Base-by-base conservation (phyloP, 495 filamentous ascomycete genomes). In the Lasiosphaeriaceae sp. region DNA sequence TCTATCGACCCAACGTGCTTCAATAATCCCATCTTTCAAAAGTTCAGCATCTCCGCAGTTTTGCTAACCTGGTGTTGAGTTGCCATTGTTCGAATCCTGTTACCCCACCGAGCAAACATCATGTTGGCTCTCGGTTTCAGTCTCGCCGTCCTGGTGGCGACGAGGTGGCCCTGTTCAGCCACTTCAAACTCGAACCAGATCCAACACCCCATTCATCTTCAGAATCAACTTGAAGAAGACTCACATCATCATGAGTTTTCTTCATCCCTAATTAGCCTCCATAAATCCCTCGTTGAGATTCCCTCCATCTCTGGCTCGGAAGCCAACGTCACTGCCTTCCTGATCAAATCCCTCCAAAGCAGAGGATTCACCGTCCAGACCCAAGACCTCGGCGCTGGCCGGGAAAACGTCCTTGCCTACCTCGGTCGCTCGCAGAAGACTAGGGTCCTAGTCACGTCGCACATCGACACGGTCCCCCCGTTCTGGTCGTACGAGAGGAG, bases 401-500 rank as follows among this genome's bases (percentile, higher is more conserved):
- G 35, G 87, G 44, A 82, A 9, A 96, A 97, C 66, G 76, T 97
- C 57, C 80, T 92, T 37, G 93, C 93, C 21, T 92, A 89, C 73
- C 77, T 83, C 0, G 79, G 83, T 7, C 17, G 2, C n/a, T 12
- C 37, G 43, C 11, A 75, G 11, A 71, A 77, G 3, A 47, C 90
- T 0, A 76, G 80, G 39, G 77, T 89, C 4, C 82, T 97, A 21
- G 71, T 96, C 2, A 82, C 87, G 11, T 87, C 83, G 54, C 91
- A 96, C 64, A 83, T 86, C 57, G 85, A 88, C 61, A 81, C 79
- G 4, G 85, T 86, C 3, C 87, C 87, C 4, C 86, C 87, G 0
- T 93, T 82, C 72, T 86, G 90, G 62, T 87, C 82, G 4, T 89
- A 89, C 68, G 55, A 60, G 41, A 0, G 43, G 47, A 11, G 59